Base-by-base conservation (phyloP, 805 yeast genomes). In the Metschnikowia dekortorum region DNA sequence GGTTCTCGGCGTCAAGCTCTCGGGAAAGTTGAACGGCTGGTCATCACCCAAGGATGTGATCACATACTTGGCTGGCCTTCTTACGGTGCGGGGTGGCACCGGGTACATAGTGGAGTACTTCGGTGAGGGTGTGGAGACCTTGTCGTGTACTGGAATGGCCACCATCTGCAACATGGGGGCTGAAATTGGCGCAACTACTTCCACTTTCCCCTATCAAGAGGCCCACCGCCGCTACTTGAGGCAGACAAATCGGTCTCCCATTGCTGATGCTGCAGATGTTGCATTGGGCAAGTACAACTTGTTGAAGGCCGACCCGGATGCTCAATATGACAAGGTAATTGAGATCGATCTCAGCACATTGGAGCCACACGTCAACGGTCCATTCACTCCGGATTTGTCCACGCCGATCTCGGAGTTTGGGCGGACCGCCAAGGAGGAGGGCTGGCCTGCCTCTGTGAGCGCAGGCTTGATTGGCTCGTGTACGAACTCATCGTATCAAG, bases 161-260 rank as follows among this genome's bases (percentile, higher is more conserved):
- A 94, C 99, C 53, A 92, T 94, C 69, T 92, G 98, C 81, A 94
- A 94, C 73, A 94, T 94, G 99, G 99, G 99, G 68, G 99, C 99
- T 49, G 99, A 94, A 75, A 90, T 94, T 52, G 99, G 99, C 71
- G 99, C 99, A 40, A 94, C 99, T 36, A 94, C 99, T 40, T 92
- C 98, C 26, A 83, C 89, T 50, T 94, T 94, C 89, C 99, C 99
- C 55, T 92, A 84, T 81, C 90, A 86, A 63, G 82, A 80, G 46
- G 85, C 91, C 48, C 89, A 86, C 76, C 78, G 74, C 61, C 79
- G 88, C 55, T 94, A 89, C 73, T 78, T 94, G 66, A 65, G 78
- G 49, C 90, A 96, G 41, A 94, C 99, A 35, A 83, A 83, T 58
- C 83, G 99, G 74, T 83, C 78, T 8, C 84, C 87, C 54, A 82